These are phyloP conservation scores for Candida mattraensis DNA, from an alignment of 805 yeast species.

Conservation along the genomic window DNA sequence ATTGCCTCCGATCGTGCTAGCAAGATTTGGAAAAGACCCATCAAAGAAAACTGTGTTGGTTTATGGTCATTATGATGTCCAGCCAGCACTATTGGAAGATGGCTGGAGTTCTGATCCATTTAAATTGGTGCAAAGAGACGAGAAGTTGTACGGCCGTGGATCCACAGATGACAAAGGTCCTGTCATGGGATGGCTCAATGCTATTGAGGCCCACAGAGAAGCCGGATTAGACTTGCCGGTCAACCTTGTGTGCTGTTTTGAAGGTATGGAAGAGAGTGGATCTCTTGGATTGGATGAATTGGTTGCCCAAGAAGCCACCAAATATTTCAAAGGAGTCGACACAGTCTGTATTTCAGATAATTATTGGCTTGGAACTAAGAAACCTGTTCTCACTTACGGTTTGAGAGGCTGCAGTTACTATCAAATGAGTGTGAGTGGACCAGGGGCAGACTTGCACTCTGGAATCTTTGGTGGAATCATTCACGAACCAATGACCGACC, in stretches of 20 bases:
- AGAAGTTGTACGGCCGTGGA: slow-evolving; percentile 85
- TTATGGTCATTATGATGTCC: slow-evolving; percentile 98
- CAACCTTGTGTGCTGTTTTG: slow-evolving; percentile 88
- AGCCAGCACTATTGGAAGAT: slow-evolving; percentile 88
- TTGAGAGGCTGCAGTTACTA: slow-evolving; percentile 96
- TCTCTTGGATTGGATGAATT: slow-evolving; percentile 86
- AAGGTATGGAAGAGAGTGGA: slow-evolving; percentile 99
- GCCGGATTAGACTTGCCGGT: slow-evolving; percentile 89
- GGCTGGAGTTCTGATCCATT: slow-evolving; percentile 98
- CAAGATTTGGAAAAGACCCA: slow-evolving; percentile 81
- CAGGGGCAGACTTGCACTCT: slow-evolving; percentile 95
- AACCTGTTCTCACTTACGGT: slow-evolving; percentile 97
- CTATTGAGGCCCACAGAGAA: slow-evolving; percentile 84
- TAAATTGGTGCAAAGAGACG: slow-evolving; percentile 64
- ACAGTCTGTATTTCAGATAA: slow-evolving; percentile 96
- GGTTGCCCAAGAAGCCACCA: slow-evolving; percentile 73
- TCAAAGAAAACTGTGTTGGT: slow-evolving; percentile 83
- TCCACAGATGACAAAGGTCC: slow-evolving; percentile 99
- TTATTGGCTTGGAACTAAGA: slow-evolving; percentile 97
- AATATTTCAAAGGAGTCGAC: slow-evolving; percentile 84
- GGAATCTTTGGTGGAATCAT: slow-evolving; percentile 97
- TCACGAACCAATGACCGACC: slow-evolving; percentile 96
- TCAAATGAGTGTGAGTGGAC: slow-evolving; percentile 79
- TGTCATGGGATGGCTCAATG: slow-evolving; percentile 94
- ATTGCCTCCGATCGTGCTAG: slow-evolving; percentile 94